A percentile compares a stretch with the other conserved stretches of the same genome.
phyloP scores from a whole-genome alignment of 768 basidiomycete species.

The Amanita phalloides region DNA sequence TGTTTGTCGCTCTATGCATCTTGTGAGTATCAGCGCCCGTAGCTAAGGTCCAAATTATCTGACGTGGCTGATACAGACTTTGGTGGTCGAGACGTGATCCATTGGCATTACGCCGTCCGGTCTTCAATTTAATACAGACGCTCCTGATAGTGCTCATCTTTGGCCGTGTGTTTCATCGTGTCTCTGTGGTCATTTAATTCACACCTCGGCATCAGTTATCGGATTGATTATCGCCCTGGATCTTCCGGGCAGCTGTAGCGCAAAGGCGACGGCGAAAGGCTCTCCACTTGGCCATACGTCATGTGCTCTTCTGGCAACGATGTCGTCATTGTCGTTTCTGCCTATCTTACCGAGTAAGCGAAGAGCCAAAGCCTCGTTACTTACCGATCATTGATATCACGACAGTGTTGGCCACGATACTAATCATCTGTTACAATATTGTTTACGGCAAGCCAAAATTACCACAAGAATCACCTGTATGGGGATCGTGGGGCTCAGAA shows the following conservation, averaged over 20 bases:
- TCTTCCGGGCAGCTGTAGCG: not conserved
- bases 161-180: not conserved
- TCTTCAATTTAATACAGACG: not conserved
- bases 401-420: not conserved
- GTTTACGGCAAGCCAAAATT: not conserved
- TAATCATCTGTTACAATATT: not conserved
- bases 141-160: not conserved
- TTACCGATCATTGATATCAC: not conserved
- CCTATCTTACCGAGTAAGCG: not conserved
- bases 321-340: not conserved
- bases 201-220: not conserved
- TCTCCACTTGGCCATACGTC: not conserved
- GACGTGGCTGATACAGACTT: not conserved
- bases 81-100: not conserved
- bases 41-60: not conserved
- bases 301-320: not conserved
- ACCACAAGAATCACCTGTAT: not conserved
- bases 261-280: not conserved
- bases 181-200: not conserved
- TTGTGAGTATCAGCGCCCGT: not conserved
- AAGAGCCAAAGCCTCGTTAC: not conserved
- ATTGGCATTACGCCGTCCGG: not conserved
- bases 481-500: not conserved
- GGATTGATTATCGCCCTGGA: not conserved
- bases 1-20: not conserved